Percentiles rank a stretch among this genome's conserved stretches.
Conservation (phyloP, 2,329 filamentous ascomycete genomes). For the Stachybotrys elegans region DNA sequence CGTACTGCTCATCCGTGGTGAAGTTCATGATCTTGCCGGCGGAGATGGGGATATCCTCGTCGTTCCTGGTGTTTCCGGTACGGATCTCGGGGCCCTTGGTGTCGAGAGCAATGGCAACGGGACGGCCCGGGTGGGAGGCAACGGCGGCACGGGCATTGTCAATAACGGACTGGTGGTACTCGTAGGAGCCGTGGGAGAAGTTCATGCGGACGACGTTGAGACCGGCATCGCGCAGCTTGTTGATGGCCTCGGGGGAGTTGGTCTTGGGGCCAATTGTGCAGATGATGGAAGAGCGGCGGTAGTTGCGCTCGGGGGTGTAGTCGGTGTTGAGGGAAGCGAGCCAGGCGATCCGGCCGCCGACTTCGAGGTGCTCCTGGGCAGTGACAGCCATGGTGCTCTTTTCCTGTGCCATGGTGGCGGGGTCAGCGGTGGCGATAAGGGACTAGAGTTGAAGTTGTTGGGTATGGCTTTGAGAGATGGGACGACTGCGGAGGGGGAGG, state of each 20-base stretch:
- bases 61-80: conserved; percentile 67
- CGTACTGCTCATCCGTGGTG: conserved; percentile 93
- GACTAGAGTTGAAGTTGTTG: conserved; percentile 7
- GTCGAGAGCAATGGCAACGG: conserved; percentile 89
- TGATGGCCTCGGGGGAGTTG: conserved; percentile 96
- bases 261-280: conserved; percentile 99
- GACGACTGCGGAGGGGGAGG: background rate
- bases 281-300: conserved; percentile 96
- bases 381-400: conserved; percentile 51
- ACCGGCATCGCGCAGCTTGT: conserved; percentile 82
- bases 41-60: conserved; percentile 82
- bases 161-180: conserved; percentile 98
- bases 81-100: conserved; percentile 62
- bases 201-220: conserved; percentile 99
- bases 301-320: conserved; percentile 80
- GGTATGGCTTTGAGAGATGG: conserved; percentile 3
- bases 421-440: conserved; percentile 9
- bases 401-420: conserved; percentile 26
- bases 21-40: conserved; percentile 86
- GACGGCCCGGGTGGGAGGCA: conserved; percentile 70
- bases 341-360: conserved; percentile 66
- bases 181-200: conserved; percentile 78
- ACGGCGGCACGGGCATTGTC: conserved; percentile 90
- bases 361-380: conserved; percentile 80
- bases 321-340: conserved; percentile 77